A percentile compares a stretch with the other conserved stretches of the same genome.
These are phyloP conservation scores for Helianthus tuberosus DNA, from an alignment of 129 eudicot species.

Conservation along the genomic window DNA sequence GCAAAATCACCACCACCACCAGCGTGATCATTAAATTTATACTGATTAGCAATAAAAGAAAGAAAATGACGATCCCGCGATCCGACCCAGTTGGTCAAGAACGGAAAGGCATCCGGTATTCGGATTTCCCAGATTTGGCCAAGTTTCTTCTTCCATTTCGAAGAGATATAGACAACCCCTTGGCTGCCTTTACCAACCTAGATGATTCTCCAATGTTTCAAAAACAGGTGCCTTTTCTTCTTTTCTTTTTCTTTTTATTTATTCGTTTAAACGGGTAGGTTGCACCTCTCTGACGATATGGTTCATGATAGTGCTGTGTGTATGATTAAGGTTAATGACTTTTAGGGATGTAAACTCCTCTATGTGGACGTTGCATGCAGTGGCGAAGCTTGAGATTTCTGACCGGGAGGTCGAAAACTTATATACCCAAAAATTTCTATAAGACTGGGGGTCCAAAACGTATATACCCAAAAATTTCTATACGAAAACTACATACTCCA, in stretches of 20 bases:
- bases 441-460: too few species aligned
- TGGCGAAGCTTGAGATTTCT: too few species aligned
- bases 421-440: too few species aligned
- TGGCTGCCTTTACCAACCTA: constrained; percentile 81
- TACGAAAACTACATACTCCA: too few species aligned
- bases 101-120: constrained; percentile 16
- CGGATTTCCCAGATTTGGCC: constrained; percentile 30
- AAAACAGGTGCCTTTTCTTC: constrained; percentile 54
- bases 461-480: too few species aligned
- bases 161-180: constrained; percentile 26
- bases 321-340: too few species aligned
- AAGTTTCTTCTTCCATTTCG: constrained; percentile 9
- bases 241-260: not conserved
- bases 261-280: not conserved
- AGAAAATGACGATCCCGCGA: constrained; percentile 32
- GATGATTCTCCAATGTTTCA: constrained; percentile 97
- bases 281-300: not conserved
- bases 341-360: too few species aligned
- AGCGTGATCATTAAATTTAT: not conserved
- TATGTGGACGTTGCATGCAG: too few species aligned
- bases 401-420: too few species aligned
- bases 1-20: constrained; percentile 19
- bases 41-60: constrained; percentile 4
- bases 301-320: too few species aligned
- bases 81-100: constrained; percentile 19